Percentiles rank a stretch among this genome's conserved stretches.
Conservation (phyloP, 192 early-diverging fungal genomes). For the Backusella mclennaniae region DNA sequence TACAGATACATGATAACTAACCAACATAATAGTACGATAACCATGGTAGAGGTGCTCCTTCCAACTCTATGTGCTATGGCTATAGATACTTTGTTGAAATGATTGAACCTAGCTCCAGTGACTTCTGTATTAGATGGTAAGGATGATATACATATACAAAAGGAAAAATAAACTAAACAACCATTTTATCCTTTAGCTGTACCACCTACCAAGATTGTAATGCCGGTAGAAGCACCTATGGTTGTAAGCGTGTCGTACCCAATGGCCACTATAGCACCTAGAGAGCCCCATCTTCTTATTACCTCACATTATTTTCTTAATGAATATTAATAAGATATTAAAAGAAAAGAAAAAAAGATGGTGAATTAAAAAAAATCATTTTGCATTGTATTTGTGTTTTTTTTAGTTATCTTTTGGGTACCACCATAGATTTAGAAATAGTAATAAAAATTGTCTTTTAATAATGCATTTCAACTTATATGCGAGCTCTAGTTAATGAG, state of each 20-base stretch:
- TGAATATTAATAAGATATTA: background rate
- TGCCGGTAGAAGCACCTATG: slow-evolving; percentile 40
- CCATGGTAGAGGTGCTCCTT: slow-evolving; percentile 25
- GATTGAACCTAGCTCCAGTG: slow-evolving; percentile 32
- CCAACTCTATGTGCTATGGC: slow-evolving; percentile 24
- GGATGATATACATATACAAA: background rate
- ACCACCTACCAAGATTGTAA: slow-evolving; percentile 37
- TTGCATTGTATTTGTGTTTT: background rate
- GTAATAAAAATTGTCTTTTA: too few species aligned
- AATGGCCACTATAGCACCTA: slow-evolving; percentile 32
- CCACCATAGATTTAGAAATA: too few species aligned
- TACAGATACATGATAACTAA: background rate
- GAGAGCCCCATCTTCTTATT: background rate
- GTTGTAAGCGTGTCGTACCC: slow-evolving; percentile 63
- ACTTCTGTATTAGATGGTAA: slow-evolving; percentile 37
- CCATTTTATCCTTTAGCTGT: slow-evolving; percentile 16
- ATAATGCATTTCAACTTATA: too few species aligned
- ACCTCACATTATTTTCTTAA: background rate
- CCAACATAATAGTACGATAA: slow-evolving; percentile 26
- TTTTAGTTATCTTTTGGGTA: too few species aligned
- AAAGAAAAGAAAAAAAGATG: too few species aligned
- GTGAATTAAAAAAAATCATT: background rate
- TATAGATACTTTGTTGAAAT: slow-evolving; percentile 37
- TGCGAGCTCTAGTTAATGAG: too few species aligned
- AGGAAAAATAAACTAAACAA: background rate